Conservation (phyloP, 805 yeast species). For the Teunomyces atbi region DNA sequence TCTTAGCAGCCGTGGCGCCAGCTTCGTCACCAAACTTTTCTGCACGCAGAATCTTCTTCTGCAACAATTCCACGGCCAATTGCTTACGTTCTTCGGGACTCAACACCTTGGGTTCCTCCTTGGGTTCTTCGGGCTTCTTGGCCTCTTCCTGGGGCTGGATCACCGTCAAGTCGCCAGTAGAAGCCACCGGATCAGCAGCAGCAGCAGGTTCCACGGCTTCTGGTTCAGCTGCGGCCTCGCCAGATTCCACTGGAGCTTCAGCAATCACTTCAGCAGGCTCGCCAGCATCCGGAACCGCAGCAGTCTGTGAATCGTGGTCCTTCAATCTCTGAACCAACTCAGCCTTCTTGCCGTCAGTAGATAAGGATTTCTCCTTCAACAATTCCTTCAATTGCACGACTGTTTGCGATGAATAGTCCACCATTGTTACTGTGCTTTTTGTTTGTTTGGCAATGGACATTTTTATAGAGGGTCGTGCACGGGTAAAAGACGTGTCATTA, state of each 20-base stretch:
- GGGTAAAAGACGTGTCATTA: conserved; percentile 1
- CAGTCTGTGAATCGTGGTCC: conserved; percentile 46
- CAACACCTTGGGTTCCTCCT: conserved; percentile 39
- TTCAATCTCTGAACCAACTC: conserved; percentile 67
- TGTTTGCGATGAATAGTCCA: conserved; percentile 61
- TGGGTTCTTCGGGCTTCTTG: conserved; percentile 14
- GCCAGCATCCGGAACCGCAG: conserved; percentile 7
- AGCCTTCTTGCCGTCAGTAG: conserved; percentile 76
- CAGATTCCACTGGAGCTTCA: conserved; percentile 16
- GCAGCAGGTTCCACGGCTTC: conserved; percentile 12
- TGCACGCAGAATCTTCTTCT: conserved; percentile 67
- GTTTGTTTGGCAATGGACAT: not conserved
- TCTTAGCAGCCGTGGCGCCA: conserved; percentile 53
- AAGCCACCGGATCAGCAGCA: conserved; percentile 12
- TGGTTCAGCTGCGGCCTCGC: conserved; percentile 13
- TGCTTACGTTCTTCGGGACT: conserved; percentile 71
- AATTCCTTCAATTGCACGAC: conserved; percentile 83
- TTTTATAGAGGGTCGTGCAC: not conserved
- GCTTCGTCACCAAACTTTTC: conserved; percentile 73
- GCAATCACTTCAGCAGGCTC: conserved; percentile 2
- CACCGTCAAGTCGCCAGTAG: conserved; percentile 13
- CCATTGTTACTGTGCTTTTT: conserved; percentile 29
- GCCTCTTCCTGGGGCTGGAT: conserved; percentile 12
- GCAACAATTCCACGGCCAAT: conserved; percentile 64
- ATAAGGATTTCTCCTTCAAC: conserved; percentile 63